Evolutionary conservation across 352 stramenopile genomes (phyloP).

Genomic region (Pythium diclinum): DNA sequence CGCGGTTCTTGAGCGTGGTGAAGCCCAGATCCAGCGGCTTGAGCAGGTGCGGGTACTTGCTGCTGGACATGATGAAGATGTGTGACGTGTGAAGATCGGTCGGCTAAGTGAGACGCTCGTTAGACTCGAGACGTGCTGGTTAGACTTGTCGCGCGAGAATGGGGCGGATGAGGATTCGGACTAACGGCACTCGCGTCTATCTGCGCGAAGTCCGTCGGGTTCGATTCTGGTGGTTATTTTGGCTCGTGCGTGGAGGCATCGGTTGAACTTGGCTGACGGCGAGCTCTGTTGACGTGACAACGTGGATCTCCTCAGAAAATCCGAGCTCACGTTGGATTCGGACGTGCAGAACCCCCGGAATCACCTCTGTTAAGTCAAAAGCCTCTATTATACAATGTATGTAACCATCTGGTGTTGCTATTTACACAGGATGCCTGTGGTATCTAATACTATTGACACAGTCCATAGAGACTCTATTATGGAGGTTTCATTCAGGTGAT

Average conservation of each 20-base stretch:
- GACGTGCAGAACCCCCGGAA: slow-evolving; percentile 23
- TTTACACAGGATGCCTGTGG: neutral
- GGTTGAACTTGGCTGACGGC: slow-evolving; percentile 16
- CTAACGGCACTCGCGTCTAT: neutral
- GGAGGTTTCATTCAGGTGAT: neutral
- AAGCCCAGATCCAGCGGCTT: slow-evolving; percentile 78
- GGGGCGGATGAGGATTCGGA: neutral
- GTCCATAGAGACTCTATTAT: neutral
- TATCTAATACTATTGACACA: neutral
- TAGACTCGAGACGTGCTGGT: neutral
- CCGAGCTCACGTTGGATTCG: slow-evolving; percentile 9
- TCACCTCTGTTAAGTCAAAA: neutral
- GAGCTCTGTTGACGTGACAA: slow-evolving; percentile 11
- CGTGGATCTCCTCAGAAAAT: slow-evolving; percentile 6
- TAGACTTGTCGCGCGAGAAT: neutral
- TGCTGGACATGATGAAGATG: slow-evolving; percentile 31
- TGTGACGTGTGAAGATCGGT: slow-evolving; percentile 2
- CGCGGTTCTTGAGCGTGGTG: slow-evolving; percentile 81
- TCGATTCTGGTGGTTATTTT: slow-evolving; percentile 20
- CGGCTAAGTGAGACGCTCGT: neutral
- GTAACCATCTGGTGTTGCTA: neutral
- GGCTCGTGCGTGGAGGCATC: neutral
- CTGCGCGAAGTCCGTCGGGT: neutral
- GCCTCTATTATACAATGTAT: neutral
- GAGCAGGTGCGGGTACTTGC: slow-evolving; percentile 77